These are phyloP conservation scores for Corinectria fuckeliana DNA, from an alignment of 2,329 filamentous ascomycete species.

Conservation along the genomic window DNA sequence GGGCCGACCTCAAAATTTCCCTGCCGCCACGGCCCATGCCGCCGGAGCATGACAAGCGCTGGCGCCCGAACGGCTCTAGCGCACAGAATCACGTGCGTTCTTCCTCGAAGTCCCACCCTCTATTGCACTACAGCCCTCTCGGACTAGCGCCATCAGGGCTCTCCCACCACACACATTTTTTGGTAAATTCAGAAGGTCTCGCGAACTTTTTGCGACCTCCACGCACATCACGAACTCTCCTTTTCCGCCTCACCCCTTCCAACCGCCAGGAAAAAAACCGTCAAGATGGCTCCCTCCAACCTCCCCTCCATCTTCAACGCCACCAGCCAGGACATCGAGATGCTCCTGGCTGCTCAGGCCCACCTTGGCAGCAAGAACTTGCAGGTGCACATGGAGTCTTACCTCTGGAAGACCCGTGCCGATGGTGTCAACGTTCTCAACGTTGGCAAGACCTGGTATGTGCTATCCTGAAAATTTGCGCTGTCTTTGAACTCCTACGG, in stretches of 20 bases:
- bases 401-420: slow-evolving; percentile 99
- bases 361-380: slow-evolving; percentile 99
- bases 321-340: slow-evolving; percentile 98
- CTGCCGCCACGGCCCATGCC: slow-evolving; percentile 25
- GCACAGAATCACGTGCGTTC: slow-evolving; percentile 38
- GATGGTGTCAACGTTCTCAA: slow-evolving; percentile 99
- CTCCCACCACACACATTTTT: slow-evolving; percentile 50
- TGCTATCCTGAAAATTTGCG: slow-evolving; percentile 24
- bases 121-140: background rate
- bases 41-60: background rate
- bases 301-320: slow-evolving; percentile 96
- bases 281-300: slow-evolving; percentile 94
- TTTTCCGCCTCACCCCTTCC: slow-evolving; percentile 39
- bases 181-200: slow-evolving; percentile 43
- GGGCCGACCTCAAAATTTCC: slow-evolving; percentile 46
- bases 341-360: slow-evolving; percentile 95
- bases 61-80: slow-evolving; percentile 33
- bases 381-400: slow-evolving; percentile 99
- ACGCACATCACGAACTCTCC: slow-evolving; percentile 37
- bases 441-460: slow-evolving; percentile 99
- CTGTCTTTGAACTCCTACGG: background rate
- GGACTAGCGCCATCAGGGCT: slow-evolving; percentile 41
- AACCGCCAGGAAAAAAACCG: slow-evolving; percentile 49
- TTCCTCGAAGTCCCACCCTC: background rate
- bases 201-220: slow-evolving; percentile 52